Conservation (phyloP, 192 early-diverging fungal species). For the Podila epigama region DNA sequence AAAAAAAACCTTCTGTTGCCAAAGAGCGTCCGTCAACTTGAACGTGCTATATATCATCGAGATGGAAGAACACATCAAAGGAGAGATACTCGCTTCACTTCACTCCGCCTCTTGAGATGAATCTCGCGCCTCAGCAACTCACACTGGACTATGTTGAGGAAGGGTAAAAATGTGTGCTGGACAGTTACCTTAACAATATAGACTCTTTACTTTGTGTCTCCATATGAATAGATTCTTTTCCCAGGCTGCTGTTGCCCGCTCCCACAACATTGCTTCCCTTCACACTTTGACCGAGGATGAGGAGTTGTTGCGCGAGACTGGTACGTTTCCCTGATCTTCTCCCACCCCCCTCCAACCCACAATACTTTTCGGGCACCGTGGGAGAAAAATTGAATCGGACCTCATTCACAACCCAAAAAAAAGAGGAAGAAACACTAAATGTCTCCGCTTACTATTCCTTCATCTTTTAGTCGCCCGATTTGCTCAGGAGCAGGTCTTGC, state of each 20-base stretch:
- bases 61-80: too few species aligned
- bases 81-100: too few species aligned
- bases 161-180: neutral
- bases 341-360: neutral
- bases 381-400: neutral
- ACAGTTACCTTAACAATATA: too few species aligned
- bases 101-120: too few species aligned
- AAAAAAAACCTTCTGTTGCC: neutral
- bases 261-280: conserved; percentile 68
- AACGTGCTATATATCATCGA: too few species aligned
- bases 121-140: too few species aligned
- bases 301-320: conserved; percentile 80
- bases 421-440: neutral
- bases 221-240: conserved; percentile 54
- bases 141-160: neutral
- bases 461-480: conserved; percentile 76
- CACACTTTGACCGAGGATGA: conserved; percentile 90
- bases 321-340: conserved; percentile 50
- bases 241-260: conserved; percentile 53
- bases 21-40: too few species aligned
- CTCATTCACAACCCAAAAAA: neutral
- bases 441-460: neutral
- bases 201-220: neutral
- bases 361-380: neutral
- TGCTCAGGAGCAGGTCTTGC: conserved; percentile 82